Conservation (phyloP, 2,329 filamentous ascomycete species). For the Diaporthe caulivora region DNA sequence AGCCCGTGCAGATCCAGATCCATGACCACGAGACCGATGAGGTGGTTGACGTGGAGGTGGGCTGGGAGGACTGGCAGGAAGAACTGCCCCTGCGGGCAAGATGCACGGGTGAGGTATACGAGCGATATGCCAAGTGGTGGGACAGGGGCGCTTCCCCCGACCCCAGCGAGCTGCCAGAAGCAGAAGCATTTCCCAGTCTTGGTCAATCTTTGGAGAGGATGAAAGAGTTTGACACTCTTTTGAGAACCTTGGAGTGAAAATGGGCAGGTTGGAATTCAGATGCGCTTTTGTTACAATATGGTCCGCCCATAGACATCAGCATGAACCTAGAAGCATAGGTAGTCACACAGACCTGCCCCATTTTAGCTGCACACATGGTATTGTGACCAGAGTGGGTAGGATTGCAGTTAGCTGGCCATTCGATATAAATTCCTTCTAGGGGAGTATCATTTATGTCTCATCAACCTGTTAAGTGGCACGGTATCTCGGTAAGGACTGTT, state of each 20-base stretch:
- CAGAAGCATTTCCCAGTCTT: conserved; percentile 20
- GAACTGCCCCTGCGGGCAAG: conserved; percentile 50
- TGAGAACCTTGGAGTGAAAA: background rate
- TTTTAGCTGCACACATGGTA: background rate
- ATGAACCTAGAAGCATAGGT: background rate
- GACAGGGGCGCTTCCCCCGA: background rate
- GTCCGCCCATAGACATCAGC: background rate
- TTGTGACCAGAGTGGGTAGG: background rate
- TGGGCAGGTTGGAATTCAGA: background rate
- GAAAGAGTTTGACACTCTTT: background rate
- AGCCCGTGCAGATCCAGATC: conserved; percentile 54
- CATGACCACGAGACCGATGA: conserved; percentile 53
- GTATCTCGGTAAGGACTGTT: conserved; percentile 37
- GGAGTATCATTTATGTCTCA: background rate
- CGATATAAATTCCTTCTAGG: background rate
- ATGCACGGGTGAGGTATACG: conserved; percentile 61
- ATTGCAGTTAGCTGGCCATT: background rate
- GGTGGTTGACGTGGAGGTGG: conserved; percentile 50
- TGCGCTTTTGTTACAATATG: too few species aligned
- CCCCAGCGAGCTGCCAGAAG: conserved; percentile 15
- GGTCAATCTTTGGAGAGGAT: conserved; percentile 17
- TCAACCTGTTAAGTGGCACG: background rate
- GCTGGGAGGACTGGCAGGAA: conserved; percentile 52
- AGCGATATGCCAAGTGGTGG: conserved; percentile 54
- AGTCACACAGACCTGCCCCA: background rate